phyloP scores from a whole-genome alignment of 2,329 filamentous ascomycete species.

The Aspergillus transmontanensis region DNA sequence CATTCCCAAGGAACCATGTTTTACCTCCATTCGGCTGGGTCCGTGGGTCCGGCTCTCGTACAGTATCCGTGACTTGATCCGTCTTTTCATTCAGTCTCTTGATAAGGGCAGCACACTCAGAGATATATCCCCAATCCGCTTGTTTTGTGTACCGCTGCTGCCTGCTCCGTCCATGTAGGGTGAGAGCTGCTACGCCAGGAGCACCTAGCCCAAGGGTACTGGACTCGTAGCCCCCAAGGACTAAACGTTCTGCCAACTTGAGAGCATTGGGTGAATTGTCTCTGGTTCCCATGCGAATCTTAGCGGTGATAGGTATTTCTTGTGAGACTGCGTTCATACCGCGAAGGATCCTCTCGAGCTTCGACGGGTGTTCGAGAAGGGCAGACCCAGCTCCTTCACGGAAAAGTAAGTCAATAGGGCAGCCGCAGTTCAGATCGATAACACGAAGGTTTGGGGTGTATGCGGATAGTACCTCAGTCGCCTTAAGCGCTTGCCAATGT shows the following conservation, averaged over 20 bases:
- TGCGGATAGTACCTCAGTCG: constrained; percentile 76
- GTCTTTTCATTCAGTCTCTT: constrained; percentile 73
- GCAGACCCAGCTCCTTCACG: constrained; percentile 86
- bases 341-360: constrained; percentile 90
- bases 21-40: constrained; percentile 70
- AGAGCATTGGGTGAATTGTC: constrained; percentile 77
- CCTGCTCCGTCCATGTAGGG: constrained; percentile 87
- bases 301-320: constrained; percentile 88
- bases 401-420: constrained; percentile 93
- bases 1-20: constrained; percentile 93
- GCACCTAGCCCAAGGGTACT: constrained; percentile 68
- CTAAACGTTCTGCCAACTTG: constrained; percentile 79
- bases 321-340: constrained; percentile 95
- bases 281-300: constrained; percentile 89
- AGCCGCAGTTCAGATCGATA: constrained; percentile 95
- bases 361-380: constrained; percentile 82
- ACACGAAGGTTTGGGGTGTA: constrained; percentile 82
- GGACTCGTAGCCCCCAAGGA: constrained; percentile 75
- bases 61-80: constrained; percentile 71
- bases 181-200: constrained; percentile 90
- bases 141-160: constrained; percentile 91
- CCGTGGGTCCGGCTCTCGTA: constrained; percentile 73
- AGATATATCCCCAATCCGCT: constrained; percentile 96
- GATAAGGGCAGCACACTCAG: constrained; percentile 83
- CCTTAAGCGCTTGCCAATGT: constrained; percentile 86